A percentile compares a stretch with the other conserved stretches of the same genome.
Conservation (phyloP, 768 basidiomycete genomes). For the Boletus reticulatus region DNA sequence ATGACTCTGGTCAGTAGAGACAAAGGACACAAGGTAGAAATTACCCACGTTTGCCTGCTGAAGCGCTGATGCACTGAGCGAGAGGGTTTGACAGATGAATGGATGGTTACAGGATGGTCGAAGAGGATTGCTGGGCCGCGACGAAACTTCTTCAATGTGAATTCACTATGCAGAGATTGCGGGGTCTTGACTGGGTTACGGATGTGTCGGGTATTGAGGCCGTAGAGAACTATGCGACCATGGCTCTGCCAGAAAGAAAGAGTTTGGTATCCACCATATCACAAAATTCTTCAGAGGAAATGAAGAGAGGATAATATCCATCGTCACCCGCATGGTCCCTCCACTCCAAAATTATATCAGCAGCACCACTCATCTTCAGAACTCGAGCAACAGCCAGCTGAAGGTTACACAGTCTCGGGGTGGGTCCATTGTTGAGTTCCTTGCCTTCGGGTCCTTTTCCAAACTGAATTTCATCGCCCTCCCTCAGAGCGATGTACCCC, state of each 20-base stretch:
- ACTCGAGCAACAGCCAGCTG: constrained; percentile 4
- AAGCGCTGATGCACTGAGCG: too few relatives aligned
- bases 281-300: background rate
- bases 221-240: background rate
- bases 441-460: constrained; percentile 1
- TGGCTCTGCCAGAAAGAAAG: background rate
- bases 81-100: too few relatives aligned
- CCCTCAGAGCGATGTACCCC: background rate
- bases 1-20: too few relatives aligned
- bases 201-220: too few relatives aligned
- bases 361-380: constrained; percentile 9
- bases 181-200: too few relatives aligned
- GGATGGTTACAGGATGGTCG: too few relatives aligned
- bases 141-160: too few relatives aligned
- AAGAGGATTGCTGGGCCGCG: too few relatives aligned
- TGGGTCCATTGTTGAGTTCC: background rate
- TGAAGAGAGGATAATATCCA: background rate
- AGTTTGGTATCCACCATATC: background rate
- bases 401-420: background rate
- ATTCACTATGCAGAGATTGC: too few relatives aligned
- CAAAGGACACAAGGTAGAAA: too few relatives aligned
- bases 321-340: background rate
- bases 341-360: constrained; percentile 1
- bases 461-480: constrained; percentile 2
- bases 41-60: too few relatives aligned